phyloP scores from a whole-genome alignment of 2,329 filamentous ascomycete species.

The Pestalotiopsis sp. region DNA sequence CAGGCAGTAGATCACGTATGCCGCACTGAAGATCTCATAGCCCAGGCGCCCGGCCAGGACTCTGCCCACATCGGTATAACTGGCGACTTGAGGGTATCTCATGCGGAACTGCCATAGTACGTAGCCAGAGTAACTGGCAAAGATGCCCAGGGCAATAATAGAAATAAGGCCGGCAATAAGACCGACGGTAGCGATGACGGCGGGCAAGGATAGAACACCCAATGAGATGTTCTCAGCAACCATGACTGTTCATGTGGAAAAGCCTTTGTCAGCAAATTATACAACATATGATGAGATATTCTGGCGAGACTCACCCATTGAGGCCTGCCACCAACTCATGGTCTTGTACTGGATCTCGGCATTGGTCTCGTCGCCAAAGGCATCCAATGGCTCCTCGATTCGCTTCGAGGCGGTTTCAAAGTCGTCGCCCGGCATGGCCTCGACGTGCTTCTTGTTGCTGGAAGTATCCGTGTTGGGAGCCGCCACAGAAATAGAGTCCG shows the following conservation, averaged over 20 bases:
- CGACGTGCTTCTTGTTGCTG: background rate
- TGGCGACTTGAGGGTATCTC: slow-evolving; percentile 67
- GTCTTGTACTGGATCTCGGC: slow-evolving; percentile 38
- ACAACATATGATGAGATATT: background rate
- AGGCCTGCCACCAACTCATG: slow-evolving; percentile 38
- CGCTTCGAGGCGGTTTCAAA: slow-evolving; percentile 2
- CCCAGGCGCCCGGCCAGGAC: slow-evolving; percentile 59
- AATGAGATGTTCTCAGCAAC: slow-evolving; percentile 47
- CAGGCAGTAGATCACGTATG: slow-evolving; percentile 63
- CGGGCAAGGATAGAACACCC: slow-evolving; percentile 71
- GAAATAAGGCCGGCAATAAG: slow-evolving; percentile 72
- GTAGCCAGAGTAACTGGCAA: slow-evolving; percentile 67
- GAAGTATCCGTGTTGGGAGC: background rate
- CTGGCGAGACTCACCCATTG: background rate
- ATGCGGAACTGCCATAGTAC: slow-evolving; percentile 69
- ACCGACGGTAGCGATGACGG: slow-evolving; percentile 71
- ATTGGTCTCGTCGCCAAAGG: slow-evolving; percentile 6
- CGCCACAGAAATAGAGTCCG: background rate
- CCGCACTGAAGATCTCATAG: slow-evolving; percentile 60
- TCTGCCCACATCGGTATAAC: slow-evolving; percentile 67
- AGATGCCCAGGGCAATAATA: slow-evolving; percentile 65
- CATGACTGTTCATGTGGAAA: slow-evolving; percentile 32
- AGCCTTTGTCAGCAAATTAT: slow-evolving; percentile 41
- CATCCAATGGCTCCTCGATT: slow-evolving; percentile 1
- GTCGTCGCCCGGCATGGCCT: background rate